A percentile compares a stretch with the other conserved stretches of the same genome.
Evolutionary conservation across 1,284 basidiomycete species (phyloP).

Genomic region (Porogramme epimiltina): DNA sequence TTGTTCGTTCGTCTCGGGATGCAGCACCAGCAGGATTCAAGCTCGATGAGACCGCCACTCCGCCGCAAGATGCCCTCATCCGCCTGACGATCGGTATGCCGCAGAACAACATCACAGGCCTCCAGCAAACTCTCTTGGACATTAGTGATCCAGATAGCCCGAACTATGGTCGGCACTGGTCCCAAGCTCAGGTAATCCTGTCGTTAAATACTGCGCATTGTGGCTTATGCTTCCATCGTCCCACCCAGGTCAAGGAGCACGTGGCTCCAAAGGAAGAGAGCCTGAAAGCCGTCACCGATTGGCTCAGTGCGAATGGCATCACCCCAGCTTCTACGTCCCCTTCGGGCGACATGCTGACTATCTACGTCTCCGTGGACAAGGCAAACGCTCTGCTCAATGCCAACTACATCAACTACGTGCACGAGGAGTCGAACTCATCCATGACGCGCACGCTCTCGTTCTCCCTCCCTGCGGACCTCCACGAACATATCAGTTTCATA

Average conservation of each 20-base stretch:
- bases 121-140: conserved; percentile 45
- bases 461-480: conserved; percentile 38
- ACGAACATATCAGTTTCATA: conserved; percentile 37
- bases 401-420: conserved; percentile 38
- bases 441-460: conserved; percentile 40
- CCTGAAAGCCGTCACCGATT: conserved; percentile 34
- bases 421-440: conserved; percentile 34
- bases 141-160: conserved; percentile 46
- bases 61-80: too few species aligned
- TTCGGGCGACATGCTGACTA: conserved; percentile 27
- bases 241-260: not conserved
- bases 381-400: conserved; percentile 40
- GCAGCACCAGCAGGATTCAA: too few species aligned
- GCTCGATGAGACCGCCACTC: too few species aligned
- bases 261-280: conserved; percentile 36
- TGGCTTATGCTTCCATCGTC: not conserved
- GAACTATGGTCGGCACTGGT: conserved; percentile 47
- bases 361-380: conserved; percentile 29
- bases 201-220: too few species aligned
- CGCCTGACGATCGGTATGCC: too few species aligned
- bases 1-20: too few species aligned
- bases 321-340: conserved; percentile 30
- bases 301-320: conserved; percentile 38
- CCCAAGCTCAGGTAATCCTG: conserved; percentile 29
- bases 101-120: conserved; percentile 36